Evolutionary conservation across 2,329 filamentous ascomycete species (phyloP).

Genomic region (Claviceps monticola): DNA sequence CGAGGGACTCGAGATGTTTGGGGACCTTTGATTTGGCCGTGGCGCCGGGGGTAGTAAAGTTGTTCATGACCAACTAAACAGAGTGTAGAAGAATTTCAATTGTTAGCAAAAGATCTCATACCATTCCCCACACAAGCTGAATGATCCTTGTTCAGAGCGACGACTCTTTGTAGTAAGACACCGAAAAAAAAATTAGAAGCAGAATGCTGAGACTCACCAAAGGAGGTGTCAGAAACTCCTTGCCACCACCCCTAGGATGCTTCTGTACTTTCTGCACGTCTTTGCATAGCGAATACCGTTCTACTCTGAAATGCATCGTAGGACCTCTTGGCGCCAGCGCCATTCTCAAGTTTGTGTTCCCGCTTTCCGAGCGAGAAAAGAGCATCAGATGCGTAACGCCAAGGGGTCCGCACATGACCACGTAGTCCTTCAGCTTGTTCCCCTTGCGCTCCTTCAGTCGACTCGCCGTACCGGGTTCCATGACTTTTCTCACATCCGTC

Average conservation of each 20-base stretch:
- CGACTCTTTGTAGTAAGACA: neutral
- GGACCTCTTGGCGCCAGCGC: slow-evolving; percentile 81
- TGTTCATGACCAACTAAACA: slow-evolving; percentile 84
- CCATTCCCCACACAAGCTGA: too few species aligned
- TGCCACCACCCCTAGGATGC: slow-evolving; percentile 67
- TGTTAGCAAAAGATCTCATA: too few species aligned
- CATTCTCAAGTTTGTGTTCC: slow-evolving; percentile 85
- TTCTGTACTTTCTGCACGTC: slow-evolving; percentile 76
- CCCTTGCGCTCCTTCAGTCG: slow-evolving; percentile 78
- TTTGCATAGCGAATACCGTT: slow-evolving; percentile 87
- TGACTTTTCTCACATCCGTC: slow-evolving; percentile 78
- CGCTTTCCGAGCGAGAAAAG: slow-evolving; percentile 77
- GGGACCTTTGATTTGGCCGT: slow-evolving; percentile 59
- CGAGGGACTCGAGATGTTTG: slow-evolving; percentile 83
- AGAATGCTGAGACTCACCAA: slow-evolving; percentile 37
- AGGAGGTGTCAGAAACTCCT: slow-evolving; percentile 75
- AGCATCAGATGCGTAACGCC: slow-evolving; percentile 87
- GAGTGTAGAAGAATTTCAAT: too few species aligned
- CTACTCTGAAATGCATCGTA: slow-evolving; percentile 85
- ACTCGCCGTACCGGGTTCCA: slow-evolving; percentile 89
- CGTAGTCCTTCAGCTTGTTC: slow-evolving; percentile 83
- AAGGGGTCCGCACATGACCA: slow-evolving; percentile 86
- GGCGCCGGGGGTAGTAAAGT: slow-evolving; percentile 58
- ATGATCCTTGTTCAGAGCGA: too few species aligned
- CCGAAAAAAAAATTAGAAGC: neutral